Evolutionary conservation across 2,329 filamentous ascomycete species (phyloP).

Genomic region (Aspergillus tanneri): DNA sequence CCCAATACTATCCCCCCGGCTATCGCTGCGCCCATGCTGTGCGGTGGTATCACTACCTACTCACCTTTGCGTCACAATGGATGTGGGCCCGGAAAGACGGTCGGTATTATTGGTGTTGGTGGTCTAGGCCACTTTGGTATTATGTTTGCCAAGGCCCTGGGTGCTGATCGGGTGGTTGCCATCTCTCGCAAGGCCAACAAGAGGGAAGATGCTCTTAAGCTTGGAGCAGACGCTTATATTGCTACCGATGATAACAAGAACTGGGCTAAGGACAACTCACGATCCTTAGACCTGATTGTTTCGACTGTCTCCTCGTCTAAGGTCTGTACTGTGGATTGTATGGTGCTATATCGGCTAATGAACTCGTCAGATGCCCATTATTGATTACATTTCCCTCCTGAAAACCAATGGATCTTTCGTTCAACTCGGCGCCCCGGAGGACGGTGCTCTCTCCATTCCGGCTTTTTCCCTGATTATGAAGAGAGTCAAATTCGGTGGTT

Average conservation of each 20-base stretch:
- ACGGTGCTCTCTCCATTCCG: slow-evolving; percentile 52
- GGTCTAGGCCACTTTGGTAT: slow-evolving; percentile 19
- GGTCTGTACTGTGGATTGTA: slow-evolving; percentile 1
- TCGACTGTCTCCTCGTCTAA: slow-evolving; percentile 52
- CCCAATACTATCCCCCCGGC: slow-evolving; percentile 18
- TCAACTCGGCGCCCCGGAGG: slow-evolving; percentile 66
- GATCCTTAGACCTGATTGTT: slow-evolving; percentile 55
- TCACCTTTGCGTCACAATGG: slow-evolving; percentile 19
- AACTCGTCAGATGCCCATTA: slow-evolving; percentile 55
- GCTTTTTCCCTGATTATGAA: slow-evolving; percentile 58
- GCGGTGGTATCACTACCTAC: slow-evolving; percentile 20
- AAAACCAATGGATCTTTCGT: slow-evolving; percentile 58
- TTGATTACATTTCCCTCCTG: slow-evolving; percentile 59
- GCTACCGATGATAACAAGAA: slow-evolving; percentile 55
- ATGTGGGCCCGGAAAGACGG: slow-evolving; percentile 18
- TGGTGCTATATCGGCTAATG: not conserved
- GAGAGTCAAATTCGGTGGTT: slow-evolving; percentile 49
- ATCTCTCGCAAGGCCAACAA: slow-evolving; percentile 55
- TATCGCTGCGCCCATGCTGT: slow-evolving; percentile 19
- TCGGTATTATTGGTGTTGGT: slow-evolving; percentile 17
- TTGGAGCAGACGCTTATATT: slow-evolving; percentile 57
- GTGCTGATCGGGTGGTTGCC: slow-evolving; percentile 53
- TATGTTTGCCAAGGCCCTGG: slow-evolving; percentile 20
- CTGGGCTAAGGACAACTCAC: slow-evolving; percentile 51
- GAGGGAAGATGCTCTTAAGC: slow-evolving; percentile 52